Evolutionary conservation across 371 early-diverging fungal genomes (phyloP).

Genomic region (Mucor piriformis): DNA sequence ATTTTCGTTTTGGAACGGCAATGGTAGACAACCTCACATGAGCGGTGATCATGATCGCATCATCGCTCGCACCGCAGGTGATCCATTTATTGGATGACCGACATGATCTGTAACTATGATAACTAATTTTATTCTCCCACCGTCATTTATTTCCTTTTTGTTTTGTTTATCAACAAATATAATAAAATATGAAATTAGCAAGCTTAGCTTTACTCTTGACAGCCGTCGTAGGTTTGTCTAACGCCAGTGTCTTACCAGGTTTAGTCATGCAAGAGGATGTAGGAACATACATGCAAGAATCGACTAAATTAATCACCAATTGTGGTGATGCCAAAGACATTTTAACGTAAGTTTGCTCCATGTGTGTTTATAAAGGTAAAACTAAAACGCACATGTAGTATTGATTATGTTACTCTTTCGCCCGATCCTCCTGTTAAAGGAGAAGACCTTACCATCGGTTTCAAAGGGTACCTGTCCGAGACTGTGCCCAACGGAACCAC

Average conservation of each 20-base stretch:
- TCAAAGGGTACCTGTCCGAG: constrained; percentile 52
- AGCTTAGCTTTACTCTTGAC: constrained; percentile 1
- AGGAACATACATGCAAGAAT: constrained; percentile 3
- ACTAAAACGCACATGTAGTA: constrained; percentile 21
- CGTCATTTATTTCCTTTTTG: background rate
- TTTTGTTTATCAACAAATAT: background rate
- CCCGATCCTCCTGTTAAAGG: constrained; percentile 68
- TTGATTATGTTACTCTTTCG: constrained; percentile 42
- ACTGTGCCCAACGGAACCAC: constrained; percentile 55
- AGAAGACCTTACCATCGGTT: constrained; percentile 50
- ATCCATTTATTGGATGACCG: no score
- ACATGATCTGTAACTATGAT: no score
- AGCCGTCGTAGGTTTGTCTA: constrained; percentile 1
- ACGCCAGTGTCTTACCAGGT: constrained; percentile 20
- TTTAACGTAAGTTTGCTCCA: constrained; percentile 21
- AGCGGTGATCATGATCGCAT: no score
- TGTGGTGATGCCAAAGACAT: constrained; percentile 29
- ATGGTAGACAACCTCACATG: no score
- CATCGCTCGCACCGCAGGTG: no score
- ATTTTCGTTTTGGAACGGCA: no score
- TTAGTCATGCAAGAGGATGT: constrained; percentile 21
- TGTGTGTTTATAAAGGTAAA: background rate
- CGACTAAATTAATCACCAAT: constrained; percentile 28
- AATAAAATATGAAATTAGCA: constrained; percentile 12
- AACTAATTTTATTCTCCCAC: no score